phyloP scores from a whole-genome alignment of 2,329 filamentous ascomycete genomes.

The Myriosclerotinia duriaeana region DNA sequence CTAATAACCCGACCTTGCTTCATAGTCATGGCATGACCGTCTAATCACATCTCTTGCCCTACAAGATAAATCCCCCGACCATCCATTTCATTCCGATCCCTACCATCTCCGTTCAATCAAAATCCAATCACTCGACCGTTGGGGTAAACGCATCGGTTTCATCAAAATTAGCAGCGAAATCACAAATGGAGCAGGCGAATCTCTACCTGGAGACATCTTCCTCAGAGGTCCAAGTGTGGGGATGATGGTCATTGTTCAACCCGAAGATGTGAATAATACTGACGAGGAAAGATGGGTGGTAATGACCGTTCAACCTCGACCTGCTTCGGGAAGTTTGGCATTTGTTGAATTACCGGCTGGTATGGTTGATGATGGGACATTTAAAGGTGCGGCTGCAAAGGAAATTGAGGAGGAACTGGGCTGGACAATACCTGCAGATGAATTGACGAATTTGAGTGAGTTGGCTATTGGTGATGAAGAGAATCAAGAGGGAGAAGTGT shows the following conservation, averaged over 20 bases:
- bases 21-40: constrained; percentile 21
- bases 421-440: constrained; percentile 50
- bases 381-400: constrained; percentile 57
- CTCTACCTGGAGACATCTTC: constrained; percentile 55
- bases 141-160: constrained; percentile 54
- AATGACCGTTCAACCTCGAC: constrained; percentile 59
- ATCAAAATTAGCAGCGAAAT: constrained; percentile 54
- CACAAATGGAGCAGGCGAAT: constrained; percentile 49
- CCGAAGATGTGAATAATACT: constrained; percentile 47
- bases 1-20: neutral
- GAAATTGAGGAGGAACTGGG: constrained; percentile 63
- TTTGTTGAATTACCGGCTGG: constrained; percentile 59
- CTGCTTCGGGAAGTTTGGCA: constrained; percentile 54
- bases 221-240: constrained; percentile 61
- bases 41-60: constrained; percentile 17
- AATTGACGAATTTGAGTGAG: constrained; percentile 54
- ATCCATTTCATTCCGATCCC: constrained; percentile 51
- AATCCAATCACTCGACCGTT: constrained; percentile 56
- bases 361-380: constrained; percentile 57
- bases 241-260: constrained; percentile 50
- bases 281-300: constrained; percentile 55
- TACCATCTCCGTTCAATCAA: constrained; percentile 53
- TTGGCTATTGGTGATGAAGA: constrained; percentile 50
- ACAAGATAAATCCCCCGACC: constrained; percentile 44
- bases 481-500: constrained; percentile 39